A percentile compares a stretch with the other conserved stretches of the same genome.
Conservation (phyloP, 331 rosid species). For the Quercus tomentella region DNA sequence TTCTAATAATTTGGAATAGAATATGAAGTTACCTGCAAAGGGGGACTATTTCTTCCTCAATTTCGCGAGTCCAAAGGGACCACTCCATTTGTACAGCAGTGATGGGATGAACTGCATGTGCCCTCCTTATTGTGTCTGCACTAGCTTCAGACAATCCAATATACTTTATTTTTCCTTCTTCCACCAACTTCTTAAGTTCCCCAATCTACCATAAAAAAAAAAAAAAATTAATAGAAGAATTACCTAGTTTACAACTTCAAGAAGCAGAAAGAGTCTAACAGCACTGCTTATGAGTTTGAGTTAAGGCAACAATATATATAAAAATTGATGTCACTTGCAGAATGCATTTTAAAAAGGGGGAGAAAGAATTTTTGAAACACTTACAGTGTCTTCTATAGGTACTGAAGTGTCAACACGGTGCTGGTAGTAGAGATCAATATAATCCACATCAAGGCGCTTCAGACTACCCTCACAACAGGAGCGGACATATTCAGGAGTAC, state of each 20-base stretch:
- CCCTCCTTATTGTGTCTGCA: slow-evolving; percentile 59
- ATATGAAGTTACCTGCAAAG: slow-evolving; percentile 53
- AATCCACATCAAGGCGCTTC: slow-evolving; percentile 68
- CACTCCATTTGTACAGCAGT: slow-evolving; percentile 73
- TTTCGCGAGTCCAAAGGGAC: slow-evolving; percentile 80
- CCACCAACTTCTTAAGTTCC: slow-evolving; percentile 59
- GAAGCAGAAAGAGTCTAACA: neutral
- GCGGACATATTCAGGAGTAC: slow-evolving; percentile 73
- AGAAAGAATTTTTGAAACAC: neutral
- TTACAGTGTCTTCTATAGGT: slow-evolving; percentile 73
- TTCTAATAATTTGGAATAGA: neutral
- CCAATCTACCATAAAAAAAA: slow-evolving; percentile 36
- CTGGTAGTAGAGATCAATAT: slow-evolving; percentile 77
- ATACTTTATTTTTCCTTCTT: slow-evolving; percentile 62
- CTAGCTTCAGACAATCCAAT: slow-evolving; percentile 70
- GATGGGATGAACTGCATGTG: slow-evolving; percentile 76
- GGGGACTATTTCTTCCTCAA: slow-evolving; percentile 56
- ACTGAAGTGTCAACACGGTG: slow-evolving; percentile 63
- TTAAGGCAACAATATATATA: neutral
- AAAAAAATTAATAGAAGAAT: neutral
- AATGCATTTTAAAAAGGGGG: neutral
- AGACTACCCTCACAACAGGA: slow-evolving; percentile 70
- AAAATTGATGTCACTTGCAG: neutral
- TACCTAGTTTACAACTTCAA: neutral
- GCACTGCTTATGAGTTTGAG: neutral